These are phyloP conservation scores for Capsicum rhomboideum DNA, from an alignment of 257 asterid species.

Conservation along the genomic window DNA sequence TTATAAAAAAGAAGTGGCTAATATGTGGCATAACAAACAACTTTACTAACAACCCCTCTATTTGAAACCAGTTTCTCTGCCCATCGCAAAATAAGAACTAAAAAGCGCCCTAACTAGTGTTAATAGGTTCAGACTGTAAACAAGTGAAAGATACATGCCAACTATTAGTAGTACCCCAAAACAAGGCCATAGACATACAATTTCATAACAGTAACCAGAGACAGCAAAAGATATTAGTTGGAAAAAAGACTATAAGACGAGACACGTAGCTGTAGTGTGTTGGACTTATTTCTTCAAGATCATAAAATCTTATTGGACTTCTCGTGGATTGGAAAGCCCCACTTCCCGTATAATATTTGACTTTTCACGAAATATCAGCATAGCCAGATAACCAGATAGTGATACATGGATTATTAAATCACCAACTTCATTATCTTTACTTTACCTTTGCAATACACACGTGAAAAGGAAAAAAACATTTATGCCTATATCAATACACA, in stretches of 20 bases:
- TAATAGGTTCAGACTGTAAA: background rate
- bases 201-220: background rate
- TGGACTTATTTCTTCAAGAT: background rate
- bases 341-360: background rate
- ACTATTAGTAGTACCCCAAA: background rate
- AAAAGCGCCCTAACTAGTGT: background rate
- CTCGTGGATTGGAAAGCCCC: background rate
- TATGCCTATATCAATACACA: background rate
- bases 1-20: background rate
- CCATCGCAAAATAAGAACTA: background rate
- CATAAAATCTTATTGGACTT: background rate
- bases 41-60: background rate
- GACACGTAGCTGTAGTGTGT: background rate
- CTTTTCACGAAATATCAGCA: background rate
- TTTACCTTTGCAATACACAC: background rate
- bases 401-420: background rate
- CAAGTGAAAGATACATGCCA: background rate
- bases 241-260: background rate
- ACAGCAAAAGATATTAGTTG: background rate
- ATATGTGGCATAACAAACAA: background rate
- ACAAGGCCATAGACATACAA: background rate
- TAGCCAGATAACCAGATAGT: background rate
- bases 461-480: background rate
- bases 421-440: background rate
- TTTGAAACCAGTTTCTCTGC: background rate